Conservation (phyloP, 2,329 filamentous ascomycete genomes). For the Zalaria obscura region DNA sequence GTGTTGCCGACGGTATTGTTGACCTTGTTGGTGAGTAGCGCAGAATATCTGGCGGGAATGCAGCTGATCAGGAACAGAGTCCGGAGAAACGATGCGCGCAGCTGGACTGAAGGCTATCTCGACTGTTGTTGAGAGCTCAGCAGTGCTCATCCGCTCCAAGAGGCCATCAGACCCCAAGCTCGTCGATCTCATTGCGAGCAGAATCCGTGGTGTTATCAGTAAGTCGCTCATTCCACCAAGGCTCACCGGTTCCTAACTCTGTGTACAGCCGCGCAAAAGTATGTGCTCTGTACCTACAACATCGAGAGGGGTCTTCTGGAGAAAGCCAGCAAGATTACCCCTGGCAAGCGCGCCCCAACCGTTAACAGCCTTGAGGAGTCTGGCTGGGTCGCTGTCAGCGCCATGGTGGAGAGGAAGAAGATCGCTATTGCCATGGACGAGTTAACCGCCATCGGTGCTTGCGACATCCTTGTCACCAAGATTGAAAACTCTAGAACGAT, state of each 20-base stretch:
- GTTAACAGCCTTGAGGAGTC: slow-evolving; percentile 79
- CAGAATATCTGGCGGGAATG: slow-evolving; percentile 2
- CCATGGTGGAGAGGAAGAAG: slow-evolving; percentile 82
- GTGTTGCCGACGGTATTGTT: slow-evolving; percentile 92
- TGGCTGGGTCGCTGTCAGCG: slow-evolving; percentile 86
- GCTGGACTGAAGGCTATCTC: slow-evolving; percentile 89
- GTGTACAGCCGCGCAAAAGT: slow-evolving; percentile 62
- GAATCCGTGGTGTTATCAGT: slow-evolving; percentile 88
- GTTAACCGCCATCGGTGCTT: slow-evolving; percentile 59
- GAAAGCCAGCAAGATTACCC: slow-evolving; percentile 63
- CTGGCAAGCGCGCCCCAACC: slow-evolving; percentile 85
- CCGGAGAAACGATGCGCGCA: slow-evolving; percentile 94
- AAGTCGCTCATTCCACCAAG: slow-evolving; percentile 14
- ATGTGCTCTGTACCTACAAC: slow-evolving; percentile 94
- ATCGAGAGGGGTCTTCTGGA: slow-evolving; percentile 56
- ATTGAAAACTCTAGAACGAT: slow-evolving; percentile 63
- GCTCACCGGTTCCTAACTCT: neutral
- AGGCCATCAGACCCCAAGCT: slow-evolving; percentile 65
- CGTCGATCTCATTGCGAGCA: slow-evolving; percentile 69
- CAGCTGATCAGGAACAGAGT: slow-evolving; percentile 45
- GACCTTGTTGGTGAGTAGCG: slow-evolving; percentile 73
- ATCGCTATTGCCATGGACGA: slow-evolving; percentile 82
- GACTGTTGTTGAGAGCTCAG: slow-evolving; percentile 77
- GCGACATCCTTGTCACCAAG: slow-evolving; percentile 72
- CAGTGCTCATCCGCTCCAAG: slow-evolving; percentile 84